Conservation (phyloP, 108 stramenopile species). For the Cyclostephanos invisitatus region DNA sequence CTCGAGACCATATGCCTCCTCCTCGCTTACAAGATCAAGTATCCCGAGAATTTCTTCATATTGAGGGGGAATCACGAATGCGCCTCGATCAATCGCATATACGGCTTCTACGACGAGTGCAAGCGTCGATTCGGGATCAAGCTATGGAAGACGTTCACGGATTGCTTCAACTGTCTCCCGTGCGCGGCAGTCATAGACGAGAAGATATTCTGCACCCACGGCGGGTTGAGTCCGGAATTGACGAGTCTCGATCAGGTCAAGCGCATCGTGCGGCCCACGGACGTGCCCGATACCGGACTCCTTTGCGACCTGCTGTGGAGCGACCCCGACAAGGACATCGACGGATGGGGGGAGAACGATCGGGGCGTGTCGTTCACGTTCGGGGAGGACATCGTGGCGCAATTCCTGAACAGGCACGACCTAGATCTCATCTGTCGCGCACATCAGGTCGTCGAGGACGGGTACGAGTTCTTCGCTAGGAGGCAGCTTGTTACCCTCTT, state of each 20-base stretch:
- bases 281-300: slow-evolving; percentile 99
- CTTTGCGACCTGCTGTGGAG: slow-evolving; percentile 99
- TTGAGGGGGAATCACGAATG: slow-evolving; percentile 99
- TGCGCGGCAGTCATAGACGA: slow-evolving; percentile 99
- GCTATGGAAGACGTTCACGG: slow-evolving; percentile 99
- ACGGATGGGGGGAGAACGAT: slow-evolving; percentile 99
- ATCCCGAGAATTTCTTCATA: slow-evolving; percentile 99
- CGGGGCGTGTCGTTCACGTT: slow-evolving; percentile 99
- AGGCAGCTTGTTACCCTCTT: slow-evolving; percentile 98
- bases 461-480: slow-evolving; percentile 99
- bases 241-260: slow-evolving; percentile 97
- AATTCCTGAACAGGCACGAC: slow-evolving; percentile 97
- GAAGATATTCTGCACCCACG: slow-evolving; percentile 99
- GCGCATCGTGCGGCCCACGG: slow-evolving; percentile 95
- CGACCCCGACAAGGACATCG: slow-evolving; percentile 99
- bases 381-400: slow-evolving; percentile 98
- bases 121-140: slow-evolving; percentile 97
- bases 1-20: slow-evolving; percentile 98
- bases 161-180: slow-evolving; percentile 99
- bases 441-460: slow-evolving; percentile 99
- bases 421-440: slow-evolving; percentile 99
- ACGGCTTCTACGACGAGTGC: slow-evolving; percentile 99
- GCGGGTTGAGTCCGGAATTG: slow-evolving; percentile 96
- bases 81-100: slow-evolving; percentile 98
- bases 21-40: slow-evolving; percentile 98